These are phyloP conservation scores for Solanum tarapatanum DNA, from an alignment of 257 asterid genomes.

Conservation along the genomic window DNA sequence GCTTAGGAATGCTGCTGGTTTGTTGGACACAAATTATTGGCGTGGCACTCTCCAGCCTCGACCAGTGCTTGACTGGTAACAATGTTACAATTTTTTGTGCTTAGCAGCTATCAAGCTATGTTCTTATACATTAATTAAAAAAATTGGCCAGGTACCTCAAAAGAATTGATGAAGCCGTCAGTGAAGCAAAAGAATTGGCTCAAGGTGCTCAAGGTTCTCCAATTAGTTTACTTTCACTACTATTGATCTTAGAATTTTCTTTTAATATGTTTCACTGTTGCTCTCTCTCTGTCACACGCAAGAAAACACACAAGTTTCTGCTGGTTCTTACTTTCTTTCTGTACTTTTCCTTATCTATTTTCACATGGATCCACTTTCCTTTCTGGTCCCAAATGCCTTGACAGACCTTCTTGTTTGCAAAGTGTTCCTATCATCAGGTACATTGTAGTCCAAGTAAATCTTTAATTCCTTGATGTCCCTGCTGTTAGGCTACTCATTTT, in stretches of 20 bases:
- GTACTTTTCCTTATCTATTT: not conserved
- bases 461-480: not conserved
- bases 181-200: slow-evolving; percentile 65
- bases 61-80: slow-evolving; percentile 86
- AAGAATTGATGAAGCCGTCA: slow-evolving; percentile 66
- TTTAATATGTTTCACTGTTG: not conserved
- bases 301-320: not conserved
- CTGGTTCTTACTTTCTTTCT: not conserved
- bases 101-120: not conserved
- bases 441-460: not conserved
- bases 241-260: too few relatives aligned
- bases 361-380: not conserved
- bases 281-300: not conserved
- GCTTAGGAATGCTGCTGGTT: slow-evolving; percentile 94
- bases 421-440: not conserved
- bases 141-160: slow-evolving; percentile 48
- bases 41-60: slow-evolving; percentile 82
- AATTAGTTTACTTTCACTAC: not conserved
- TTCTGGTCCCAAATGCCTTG: not conserved
- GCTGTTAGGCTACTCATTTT: not conserved
- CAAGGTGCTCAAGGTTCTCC: slow-evolving; percentile 65
- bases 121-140: not conserved
- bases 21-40: slow-evolving; percentile 81
- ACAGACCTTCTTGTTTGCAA: not conserved
- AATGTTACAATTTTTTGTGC: not conserved